A percentile compares a stretch with the other conserved stretches of the same genome.
Evolutionary conservation across 2,329 filamentous ascomycete species (phyloP).

Genomic region (Alternaria hordeiaustralica): DNA sequence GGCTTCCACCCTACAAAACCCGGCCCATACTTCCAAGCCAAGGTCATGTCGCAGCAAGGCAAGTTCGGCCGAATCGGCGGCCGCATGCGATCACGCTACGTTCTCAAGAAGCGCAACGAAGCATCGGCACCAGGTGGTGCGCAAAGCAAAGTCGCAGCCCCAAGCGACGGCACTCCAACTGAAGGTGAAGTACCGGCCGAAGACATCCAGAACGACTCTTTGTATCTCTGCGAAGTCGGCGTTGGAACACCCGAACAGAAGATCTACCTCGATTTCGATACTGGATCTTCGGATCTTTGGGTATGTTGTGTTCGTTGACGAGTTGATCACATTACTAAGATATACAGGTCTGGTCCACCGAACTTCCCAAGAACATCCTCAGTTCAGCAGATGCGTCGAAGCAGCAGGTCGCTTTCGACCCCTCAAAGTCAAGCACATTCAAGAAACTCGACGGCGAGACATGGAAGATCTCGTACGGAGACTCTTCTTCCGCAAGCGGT

Average conservation of each 20-base stretch:
- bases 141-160: conserved; percentile 4
- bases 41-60: conserved; percentile 25
- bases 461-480: conserved; percentile 69
- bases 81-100: conserved; percentile 29
- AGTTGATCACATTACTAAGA: background rate
- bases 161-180: background rate
- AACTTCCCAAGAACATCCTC: conserved; percentile 34
- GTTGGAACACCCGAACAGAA: conserved; percentile 64
- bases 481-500: conserved; percentile 66
- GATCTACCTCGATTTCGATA: conserved; percentile 73
- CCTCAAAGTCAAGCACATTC: conserved; percentile 45
- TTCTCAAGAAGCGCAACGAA: conserved; percentile 21
- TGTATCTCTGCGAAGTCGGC: conserved; percentile 60
- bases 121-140: background rate
- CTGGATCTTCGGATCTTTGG: conserved; percentile 69
- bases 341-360: conserved; percentile 30
- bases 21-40: conserved; percentile 31
- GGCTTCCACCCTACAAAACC: conserved; percentile 35
- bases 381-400: conserved; percentile 57
- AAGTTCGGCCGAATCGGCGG: conserved; percentile 30
- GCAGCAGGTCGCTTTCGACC: conserved; percentile 60
- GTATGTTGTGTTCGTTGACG: conserved; percentile 29
- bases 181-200: conserved; percentile 28
- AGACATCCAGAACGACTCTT: conserved; percentile 33
- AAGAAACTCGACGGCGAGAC: conserved; percentile 53